Evolutionary conservation across 768 basidiomycete species (phyloP).

Genomic region (Daedalea quercina): DNA sequence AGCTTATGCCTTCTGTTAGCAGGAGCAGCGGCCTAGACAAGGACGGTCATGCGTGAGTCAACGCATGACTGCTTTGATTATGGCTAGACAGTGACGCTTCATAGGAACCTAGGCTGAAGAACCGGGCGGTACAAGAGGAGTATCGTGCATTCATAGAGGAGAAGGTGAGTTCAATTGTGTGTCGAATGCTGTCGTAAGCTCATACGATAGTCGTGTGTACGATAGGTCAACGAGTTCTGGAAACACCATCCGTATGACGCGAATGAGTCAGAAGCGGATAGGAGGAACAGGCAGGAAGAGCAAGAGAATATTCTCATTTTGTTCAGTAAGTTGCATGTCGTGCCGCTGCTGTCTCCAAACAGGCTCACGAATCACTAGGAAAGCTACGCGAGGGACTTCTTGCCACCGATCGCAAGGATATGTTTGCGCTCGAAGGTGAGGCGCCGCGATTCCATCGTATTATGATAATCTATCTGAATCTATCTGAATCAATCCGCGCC

Average conservation of each 20-base stretch:
- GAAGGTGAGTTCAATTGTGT: slow-evolving; percentile 42
- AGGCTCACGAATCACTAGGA: slow-evolving; percentile 33
- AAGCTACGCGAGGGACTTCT: slow-evolving; percentile 72
- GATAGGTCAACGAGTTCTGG: slow-evolving; percentile 47
- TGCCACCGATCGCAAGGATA: slow-evolving; percentile 51
- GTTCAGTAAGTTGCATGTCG: slow-evolving; percentile 45
- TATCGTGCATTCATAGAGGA: slow-evolving; percentile 57
- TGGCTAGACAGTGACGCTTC: slow-evolving; percentile 23
- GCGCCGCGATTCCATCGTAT: not conserved
- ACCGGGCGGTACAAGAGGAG: slow-evolving; percentile 53
- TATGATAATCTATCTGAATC: too few relatives aligned
- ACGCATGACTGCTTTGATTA: not conserved
- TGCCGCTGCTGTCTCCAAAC: not conserved
- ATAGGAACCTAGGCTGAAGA: slow-evolving; percentile 49
- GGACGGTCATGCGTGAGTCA: slow-evolving; percentile 67
- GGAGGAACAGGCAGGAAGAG: slow-evolving; percentile 35
- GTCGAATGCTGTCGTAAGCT: too few relatives aligned
- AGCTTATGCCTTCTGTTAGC: slow-evolving; percentile 65
- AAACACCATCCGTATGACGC: slow-evolving; percentile 25
- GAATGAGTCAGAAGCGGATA: slow-evolving; percentile 3
- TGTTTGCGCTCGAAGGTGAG: slow-evolving; percentile 64
- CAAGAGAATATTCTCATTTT: slow-evolving; percentile 68
- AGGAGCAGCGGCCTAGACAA: slow-evolving; percentile 70
- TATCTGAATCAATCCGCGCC: not conserved
- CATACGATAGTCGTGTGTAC: not conserved